These are phyloP conservation scores for Vishniacozyma victoriae DNA, from an alignment of 768 basidiomycete genomes.

Conservation along the genomic window DNA sequence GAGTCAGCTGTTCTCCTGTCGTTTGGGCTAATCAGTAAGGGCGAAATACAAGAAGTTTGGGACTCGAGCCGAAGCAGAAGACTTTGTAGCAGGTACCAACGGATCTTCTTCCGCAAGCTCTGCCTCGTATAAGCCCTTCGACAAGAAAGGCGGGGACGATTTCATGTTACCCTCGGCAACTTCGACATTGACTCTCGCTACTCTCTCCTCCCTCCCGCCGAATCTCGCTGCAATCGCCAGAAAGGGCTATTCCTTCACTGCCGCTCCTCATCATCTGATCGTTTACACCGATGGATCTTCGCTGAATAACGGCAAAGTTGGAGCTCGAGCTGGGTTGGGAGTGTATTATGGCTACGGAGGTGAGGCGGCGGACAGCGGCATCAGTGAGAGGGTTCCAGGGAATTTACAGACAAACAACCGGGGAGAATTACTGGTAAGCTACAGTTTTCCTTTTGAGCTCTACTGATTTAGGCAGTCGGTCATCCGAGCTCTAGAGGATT, in stretches of 20 bases:
- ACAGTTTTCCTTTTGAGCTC: background rate
- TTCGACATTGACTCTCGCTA: conserved; percentile 6
- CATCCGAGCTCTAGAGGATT: conserved; percentile 68
- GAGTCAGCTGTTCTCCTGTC: conserved; percentile 4
- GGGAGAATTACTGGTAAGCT: conserved; percentile 73
- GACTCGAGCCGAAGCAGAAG: conserved; percentile 56
- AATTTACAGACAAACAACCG: conserved; percentile 50
- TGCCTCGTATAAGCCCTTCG: conserved; percentile 6
- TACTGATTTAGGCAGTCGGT: conserved; percentile 63
- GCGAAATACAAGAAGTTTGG: conserved; percentile 66
- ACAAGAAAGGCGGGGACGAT: too few relatives aligned
- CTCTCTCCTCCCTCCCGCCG: conserved; percentile 1
- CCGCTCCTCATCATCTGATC: conserved; percentile 39
- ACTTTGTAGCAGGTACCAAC: conserved; percentile 49
- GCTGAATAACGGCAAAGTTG: conserved; percentile 66
- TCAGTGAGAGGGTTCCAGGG: conserved; percentile 57
- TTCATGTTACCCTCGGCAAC: too few relatives aligned
- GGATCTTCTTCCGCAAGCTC: conserved; percentile 2
- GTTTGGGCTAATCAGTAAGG: conserved; percentile 18
- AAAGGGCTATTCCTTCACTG: conserved; percentile 30
- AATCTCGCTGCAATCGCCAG: conserved; percentile 1
- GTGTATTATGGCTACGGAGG: conserved; percentile 72
- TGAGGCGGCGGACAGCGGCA: conserved; percentile 46
- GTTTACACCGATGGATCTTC: conserved; percentile 89
- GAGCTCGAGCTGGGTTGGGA: conserved; percentile 71